These are phyloP conservation scores for Agaricus subrufescens DNA, from an alignment of 768 basidiomycete genomes.

Conservation along the genomic window DNA sequence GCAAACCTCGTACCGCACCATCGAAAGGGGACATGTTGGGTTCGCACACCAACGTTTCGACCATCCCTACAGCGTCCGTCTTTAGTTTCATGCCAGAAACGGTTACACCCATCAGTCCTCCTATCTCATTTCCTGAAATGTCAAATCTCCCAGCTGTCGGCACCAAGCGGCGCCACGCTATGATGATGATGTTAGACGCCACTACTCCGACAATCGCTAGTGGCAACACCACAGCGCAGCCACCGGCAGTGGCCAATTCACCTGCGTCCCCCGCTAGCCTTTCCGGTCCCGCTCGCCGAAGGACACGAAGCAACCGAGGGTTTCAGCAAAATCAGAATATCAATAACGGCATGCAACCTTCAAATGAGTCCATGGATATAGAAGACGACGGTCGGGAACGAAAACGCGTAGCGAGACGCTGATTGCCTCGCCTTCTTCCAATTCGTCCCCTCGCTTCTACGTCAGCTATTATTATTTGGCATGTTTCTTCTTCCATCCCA, in stretches of 20 bases:
- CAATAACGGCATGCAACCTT: slow-evolving; percentile 29
- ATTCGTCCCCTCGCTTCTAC: not conserved
- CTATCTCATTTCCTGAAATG: slow-evolving; percentile 29
- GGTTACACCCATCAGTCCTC: slow-evolving; percentile 15
- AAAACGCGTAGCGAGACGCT: slow-evolving; percentile 69
- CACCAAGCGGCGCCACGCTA: slow-evolving; percentile 70
- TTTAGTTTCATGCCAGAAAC: slow-evolving; percentile 18
- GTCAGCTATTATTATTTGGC: slow-evolving; percentile 9
- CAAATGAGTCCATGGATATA: slow-evolving; percentile 61
- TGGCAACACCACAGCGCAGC: slow-evolving; percentile 31
- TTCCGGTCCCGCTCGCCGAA: slow-evolving; percentile 30
- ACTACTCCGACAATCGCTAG: slow-evolving; percentile 31
- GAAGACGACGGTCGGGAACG: slow-evolving; percentile 75
- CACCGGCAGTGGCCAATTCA: slow-evolving; percentile 14
- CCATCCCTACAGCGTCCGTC: slow-evolving; percentile 14
- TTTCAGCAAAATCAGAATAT: slow-evolving; percentile 35
- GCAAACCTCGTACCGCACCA: slow-evolving; percentile 7
- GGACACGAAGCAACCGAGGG: slow-evolving; percentile 47
- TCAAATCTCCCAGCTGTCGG: slow-evolving; percentile 47
- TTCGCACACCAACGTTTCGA: slow-evolving; percentile 16
- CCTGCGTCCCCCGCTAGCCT: slow-evolving; percentile 19
- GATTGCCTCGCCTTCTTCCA: slow-evolving; percentile 11
- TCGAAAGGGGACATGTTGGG: slow-evolving; percentile 15
- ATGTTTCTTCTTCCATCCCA: not conserved
- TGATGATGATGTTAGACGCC: slow-evolving; percentile 74